A percentile compares a stretch with the other conserved stretches of the same genome.
These are phyloP conservation scores for Fraxinus dipetala DNA, from an alignment of 305 asterid genomes.

Conservation along the genomic window DNA sequence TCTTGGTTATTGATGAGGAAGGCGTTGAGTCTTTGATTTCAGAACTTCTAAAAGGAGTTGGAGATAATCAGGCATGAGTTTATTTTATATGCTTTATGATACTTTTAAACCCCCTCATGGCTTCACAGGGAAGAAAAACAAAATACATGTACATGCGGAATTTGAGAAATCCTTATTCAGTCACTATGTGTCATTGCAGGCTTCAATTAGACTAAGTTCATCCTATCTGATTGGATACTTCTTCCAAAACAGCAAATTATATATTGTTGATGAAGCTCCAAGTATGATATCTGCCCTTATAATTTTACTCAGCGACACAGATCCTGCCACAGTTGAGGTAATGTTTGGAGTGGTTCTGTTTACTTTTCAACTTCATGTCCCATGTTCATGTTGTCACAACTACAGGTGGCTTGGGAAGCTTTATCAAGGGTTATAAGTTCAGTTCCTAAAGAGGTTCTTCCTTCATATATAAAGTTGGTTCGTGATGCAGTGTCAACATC, in stretches of 20 bases:
- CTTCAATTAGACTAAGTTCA: conserved; percentile 68
- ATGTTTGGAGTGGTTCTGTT: conserved; percentile 16
- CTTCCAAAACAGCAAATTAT: conserved; percentile 82
- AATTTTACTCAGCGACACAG: conserved; percentile 78
- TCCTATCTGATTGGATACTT: conserved; percentile 85
- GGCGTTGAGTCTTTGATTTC: conserved; percentile 78
- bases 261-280: conserved; percentile 94
- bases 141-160: not conserved
- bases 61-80: conserved; percentile 72
- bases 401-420: conserved; percentile 95
- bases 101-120: conserved; percentile 3
- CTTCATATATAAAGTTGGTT: conserved; percentile 87
- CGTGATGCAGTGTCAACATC: conserved; percentile 99
- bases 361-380: conserved; percentile 14
- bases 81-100: conserved; percentile 21
- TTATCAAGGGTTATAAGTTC: conserved; percentile 77
- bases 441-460: conserved; percentile 86
- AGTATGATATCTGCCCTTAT: conserved; percentile 84
- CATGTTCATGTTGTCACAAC: conserved; percentile 21
- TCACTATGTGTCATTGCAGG: conserved; percentile 50
- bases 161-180: conserved; percentile 3
- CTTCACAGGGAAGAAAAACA: conserved; percentile 8
- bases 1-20: conserved; percentile 85
- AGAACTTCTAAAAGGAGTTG: conserved; percentile 86
- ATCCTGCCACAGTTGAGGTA: conserved; percentile 82